These are phyloP conservation scores for Cadophora sp. DNA, from an alignment of 2,329 filamentous ascomycete genomes.

Conservation along the genomic window DNA sequence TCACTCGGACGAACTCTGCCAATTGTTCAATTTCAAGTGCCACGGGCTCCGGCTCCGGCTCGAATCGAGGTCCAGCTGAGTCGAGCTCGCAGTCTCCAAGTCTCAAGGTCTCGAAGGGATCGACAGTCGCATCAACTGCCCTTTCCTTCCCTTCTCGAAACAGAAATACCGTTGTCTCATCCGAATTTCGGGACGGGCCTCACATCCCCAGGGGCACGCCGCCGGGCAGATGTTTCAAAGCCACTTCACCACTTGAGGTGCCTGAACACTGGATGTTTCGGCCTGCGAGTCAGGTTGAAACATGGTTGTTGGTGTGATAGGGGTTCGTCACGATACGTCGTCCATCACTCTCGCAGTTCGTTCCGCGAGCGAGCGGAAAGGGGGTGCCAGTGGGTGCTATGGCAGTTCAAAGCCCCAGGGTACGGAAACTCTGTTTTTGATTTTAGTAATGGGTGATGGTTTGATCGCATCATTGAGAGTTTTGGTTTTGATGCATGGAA, in stretches of 20 bases:
- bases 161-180: conserved; percentile 7
- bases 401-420: conserved; percentile 8
- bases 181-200: conserved; percentile 16
- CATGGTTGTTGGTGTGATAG: conserved; percentile 13
- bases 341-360: not conserved
- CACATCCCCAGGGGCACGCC: not conserved
- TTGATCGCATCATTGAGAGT: not conserved
- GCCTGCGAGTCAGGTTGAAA: conserved; percentile 12
- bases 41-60: no score
- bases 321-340: conserved; percentile 2
- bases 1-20: conserved; percentile 10
- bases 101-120: not conserved
- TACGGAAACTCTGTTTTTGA: conserved; percentile 9
- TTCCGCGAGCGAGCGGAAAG: not conserved
- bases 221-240: conserved; percentile 9
- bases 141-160: conserved; percentile 2
- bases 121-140: conserved; percentile 9
- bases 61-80: no score
- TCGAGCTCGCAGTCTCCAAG: no score
- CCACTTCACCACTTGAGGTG: conserved; percentile 5
- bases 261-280: conserved; percentile 5
- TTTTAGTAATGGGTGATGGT: not conserved
- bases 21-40: no score
- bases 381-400: conserved; percentile 8
- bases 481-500: conserved; percentile 10